Base-by-base conservation (phyloP, 306 rosid genomes). In the Mimosa bimucronata region DNA sequence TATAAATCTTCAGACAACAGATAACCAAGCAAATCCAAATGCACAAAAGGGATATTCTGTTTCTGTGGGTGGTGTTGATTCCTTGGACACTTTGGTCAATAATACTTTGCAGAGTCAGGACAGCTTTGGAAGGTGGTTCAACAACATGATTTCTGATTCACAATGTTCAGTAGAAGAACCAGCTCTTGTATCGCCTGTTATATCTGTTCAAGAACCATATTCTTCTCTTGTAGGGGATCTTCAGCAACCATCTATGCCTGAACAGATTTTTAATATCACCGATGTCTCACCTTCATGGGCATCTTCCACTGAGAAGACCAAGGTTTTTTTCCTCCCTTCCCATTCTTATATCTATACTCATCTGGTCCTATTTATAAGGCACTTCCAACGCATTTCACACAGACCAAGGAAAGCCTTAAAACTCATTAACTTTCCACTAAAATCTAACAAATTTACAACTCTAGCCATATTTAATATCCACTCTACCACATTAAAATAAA, bases 221-320 rank as follows among this genome's bases (percentile, higher is more conserved):
- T 68, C 82, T 69, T 86, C 97, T 19, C 65, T 71, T 19, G 69
- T 65, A 69, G 80, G 66, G 37, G 79, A 87, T 84, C 86, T 78
- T 58, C 84, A 68, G 71, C 91, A 88, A 76, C 71, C 91, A 85
- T 84, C 87, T 68, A 84, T 81, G 37, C 88, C 90, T 13, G 97
- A 81, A 79, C 93, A 86, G 78, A 84, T 91, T 58, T 93, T 96
- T 88, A 87, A 66, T 86, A 80, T 91, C 83, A 90, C 94, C 21
- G 99, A 91, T 8, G 41, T 96, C 77, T 90, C 98, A 48, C 99
- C 98, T 52, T 58, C 77, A 9, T 96, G 98, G 97, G 99, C 91
- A 26, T 89, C 85, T 85, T 90, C 97, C 79, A 87, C 91, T 3
- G 99, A 96, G 83, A 87, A 88, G 85, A 96, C 99, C 50, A 96